phyloP scores from a whole-genome alignment of 2,329 filamentous ascomycete species.

The Phialophora tarda region DNA sequence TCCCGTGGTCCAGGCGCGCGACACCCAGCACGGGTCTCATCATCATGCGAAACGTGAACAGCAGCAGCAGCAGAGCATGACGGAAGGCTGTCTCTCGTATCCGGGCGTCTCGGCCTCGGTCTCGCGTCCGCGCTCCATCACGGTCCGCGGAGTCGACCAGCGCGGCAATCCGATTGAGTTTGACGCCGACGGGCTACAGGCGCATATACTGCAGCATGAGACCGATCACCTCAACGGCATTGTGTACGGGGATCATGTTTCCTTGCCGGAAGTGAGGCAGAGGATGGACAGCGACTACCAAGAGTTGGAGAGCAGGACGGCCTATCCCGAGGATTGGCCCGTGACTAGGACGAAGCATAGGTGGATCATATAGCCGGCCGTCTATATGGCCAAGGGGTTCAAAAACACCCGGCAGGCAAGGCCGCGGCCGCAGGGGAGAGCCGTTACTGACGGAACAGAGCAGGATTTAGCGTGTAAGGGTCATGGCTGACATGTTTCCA shows the following conservation, averaged over 20 bases:
- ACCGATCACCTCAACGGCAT: conserved; percentile 16
- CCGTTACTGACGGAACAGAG: neutral
- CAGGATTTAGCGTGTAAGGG: neutral
- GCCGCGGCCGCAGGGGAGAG: too few relatives aligned
- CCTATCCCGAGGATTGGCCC: conserved; percentile 14
- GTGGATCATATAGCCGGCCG: neutral
- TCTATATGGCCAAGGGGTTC: neutral
- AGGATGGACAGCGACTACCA: conserved; percentile 6
- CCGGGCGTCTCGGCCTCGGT: conserved; percentile 8
- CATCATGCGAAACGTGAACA: neutral
- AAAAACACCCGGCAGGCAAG: neutral
- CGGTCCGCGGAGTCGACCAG: conserved; percentile 7
- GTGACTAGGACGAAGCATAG: neutral
- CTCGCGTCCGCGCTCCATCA: neutral
- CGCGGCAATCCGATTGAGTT: conserved; percentile 2
- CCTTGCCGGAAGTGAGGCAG: conserved; percentile 1
- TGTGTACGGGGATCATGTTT: conserved; percentile 13
- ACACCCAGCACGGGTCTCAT: neutral
- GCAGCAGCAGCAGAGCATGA: conserved; percentile 1
- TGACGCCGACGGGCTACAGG: conserved; percentile 1
- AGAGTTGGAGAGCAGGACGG: neutral
- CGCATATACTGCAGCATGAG: conserved; percentile 16
- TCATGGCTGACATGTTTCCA: neutral
- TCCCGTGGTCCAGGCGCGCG: conserved; percentile 6
- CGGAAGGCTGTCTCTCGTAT: conserved; percentile 15